Evolutionary conservation across 805 yeast species (phyloP), one percentile per base, ranked within the genome.

Genomic region (Wickerhamomyces pijperi): DNA sequence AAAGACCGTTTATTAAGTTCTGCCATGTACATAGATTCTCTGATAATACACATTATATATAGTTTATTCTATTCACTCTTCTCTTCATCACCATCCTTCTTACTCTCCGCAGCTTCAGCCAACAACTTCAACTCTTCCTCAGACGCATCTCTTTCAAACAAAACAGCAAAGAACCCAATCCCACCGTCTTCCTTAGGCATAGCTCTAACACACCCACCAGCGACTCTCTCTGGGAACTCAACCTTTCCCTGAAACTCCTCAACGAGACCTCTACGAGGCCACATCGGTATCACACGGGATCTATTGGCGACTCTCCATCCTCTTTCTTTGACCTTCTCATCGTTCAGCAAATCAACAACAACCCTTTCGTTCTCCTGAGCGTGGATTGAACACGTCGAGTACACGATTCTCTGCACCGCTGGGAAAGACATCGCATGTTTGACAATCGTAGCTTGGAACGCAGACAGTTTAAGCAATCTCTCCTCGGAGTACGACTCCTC

Each of bases 111-210:
- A 37, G 9, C 31, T 31, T 23, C 28, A 18, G 21, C 38, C 7
- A 12, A 35, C 4, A 11, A 36, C 6, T 34, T 35, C 9, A 12
- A 21, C 7, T 32, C 36, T 19, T 29, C 23, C 5, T 32, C 46
- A 20, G 28, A 38, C 28, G 16, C 21, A 23, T 45, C 54, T 41
- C 82, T 69, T 46, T 83, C 82, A 56, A 92, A 90, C 41, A 92
- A 79, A 1, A 88, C 97, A 0, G 97, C 97, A 60, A 92, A 92
- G 56, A 92, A 92, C 0, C 99, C 99, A 50, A 92, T 92, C n/a
- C 98, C 98, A 23, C 97, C 98, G 56, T 92, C 98, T 34, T 72
- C 81, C 44, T 76, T 79, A 1, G 97, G 95, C 34, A 78, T 61
- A 0, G 88, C 82, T 47, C 99, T 68, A 0, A 92, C 77, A 61